A percentile compares a stretch with the other conserved stretches of the same genome.
phyloP scores from a whole-genome alignment of 768 basidiomycete species.

The Psilocybe cubensis region DNA sequence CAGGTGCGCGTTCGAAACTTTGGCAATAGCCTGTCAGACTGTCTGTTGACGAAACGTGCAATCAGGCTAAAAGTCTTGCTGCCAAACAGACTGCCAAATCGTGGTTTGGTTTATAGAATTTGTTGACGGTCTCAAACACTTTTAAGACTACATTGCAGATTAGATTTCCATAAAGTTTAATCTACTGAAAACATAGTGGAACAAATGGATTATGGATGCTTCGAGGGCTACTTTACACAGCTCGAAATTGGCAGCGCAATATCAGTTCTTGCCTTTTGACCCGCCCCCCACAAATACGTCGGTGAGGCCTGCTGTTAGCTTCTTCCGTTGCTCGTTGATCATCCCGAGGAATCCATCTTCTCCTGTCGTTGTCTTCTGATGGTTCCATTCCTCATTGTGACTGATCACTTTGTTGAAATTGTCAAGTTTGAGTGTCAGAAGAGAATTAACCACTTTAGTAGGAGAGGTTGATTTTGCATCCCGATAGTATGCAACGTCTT shows the following conservation, averaged over 20 bases:
- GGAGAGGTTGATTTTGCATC: slow-evolving; percentile 38
- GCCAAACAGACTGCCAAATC: slow-evolving; percentile 64
- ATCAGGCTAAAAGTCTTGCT: slow-evolving; percentile 65
- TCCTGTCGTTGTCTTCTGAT: slow-evolving; percentile 36
- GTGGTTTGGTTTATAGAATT: slow-evolving; percentile 59
- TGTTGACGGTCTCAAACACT: slow-evolving; percentile 21
- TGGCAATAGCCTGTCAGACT: not conserved
- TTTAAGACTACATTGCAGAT: no score
- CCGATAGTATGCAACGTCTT: slow-evolving; percentile 49
- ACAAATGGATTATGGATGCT: not conserved
- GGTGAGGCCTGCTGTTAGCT: slow-evolving; percentile 38
- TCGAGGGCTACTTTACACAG: no score
- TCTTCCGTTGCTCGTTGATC: slow-evolving; percentile 49
- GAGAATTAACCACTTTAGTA: slow-evolving; percentile 48
- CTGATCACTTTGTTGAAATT: slow-evolving; percentile 37
- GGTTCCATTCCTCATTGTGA: slow-evolving; percentile 51
- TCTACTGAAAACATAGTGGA: no score
- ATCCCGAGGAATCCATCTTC: slow-evolving; percentile 48
- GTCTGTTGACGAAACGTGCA: not conserved
- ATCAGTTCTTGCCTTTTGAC: slow-evolving; percentile 2
- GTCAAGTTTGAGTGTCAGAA: slow-evolving; percentile 44
- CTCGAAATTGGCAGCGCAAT: no score
- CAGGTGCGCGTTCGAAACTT: slow-evolving; percentile 44
- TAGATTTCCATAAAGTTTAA: no score
- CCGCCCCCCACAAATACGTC: slow-evolving; percentile 32